A percentile compares a stretch with the other conserved stretches of the same genome.
phyloP scores from a whole-genome alignment of 2,329 filamentous ascomycete species.

The Trichoderma sp. region DNA sequence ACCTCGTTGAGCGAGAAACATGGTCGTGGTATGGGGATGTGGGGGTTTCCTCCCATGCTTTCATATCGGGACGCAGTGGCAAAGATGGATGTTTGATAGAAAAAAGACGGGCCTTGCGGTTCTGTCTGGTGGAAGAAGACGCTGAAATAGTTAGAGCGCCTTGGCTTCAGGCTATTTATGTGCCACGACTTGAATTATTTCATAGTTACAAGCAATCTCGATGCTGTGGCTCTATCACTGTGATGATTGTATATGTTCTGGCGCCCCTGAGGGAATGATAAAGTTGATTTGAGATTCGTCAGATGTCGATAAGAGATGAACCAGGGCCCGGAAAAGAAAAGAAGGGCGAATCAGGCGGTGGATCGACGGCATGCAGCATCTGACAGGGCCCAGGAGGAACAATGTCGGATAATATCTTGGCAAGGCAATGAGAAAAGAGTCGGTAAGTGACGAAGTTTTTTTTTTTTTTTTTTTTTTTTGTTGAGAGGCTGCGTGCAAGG shows the following conservation, averaged over 20 bases:
- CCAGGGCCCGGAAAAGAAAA: not conserved
- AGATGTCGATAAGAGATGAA: not conserved
- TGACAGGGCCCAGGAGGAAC: not conserved
- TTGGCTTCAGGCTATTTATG: conserved; percentile 4
- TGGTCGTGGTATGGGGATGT: not conserved
- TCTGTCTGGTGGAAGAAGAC: not conserved
- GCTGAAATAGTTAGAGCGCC: not conserved
- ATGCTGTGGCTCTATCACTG: not conserved
- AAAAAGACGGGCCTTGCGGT: not conserved
- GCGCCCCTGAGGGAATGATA: not conserved
- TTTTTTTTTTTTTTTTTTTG: not conserved
- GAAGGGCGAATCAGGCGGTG: not conserved
- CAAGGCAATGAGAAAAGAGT: not conserved
- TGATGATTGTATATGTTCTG: not conserved
- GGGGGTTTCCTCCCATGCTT: not conserved
- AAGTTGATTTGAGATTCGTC: not conserved
- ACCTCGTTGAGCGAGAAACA: not conserved
- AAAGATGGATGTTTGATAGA: not conserved
- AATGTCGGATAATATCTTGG: not conserved
- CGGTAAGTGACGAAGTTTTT: not conserved
- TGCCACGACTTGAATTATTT: conserved; percentile 4
- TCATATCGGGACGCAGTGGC: not conserved
- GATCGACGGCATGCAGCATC: not conserved
- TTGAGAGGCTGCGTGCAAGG: not conserved
- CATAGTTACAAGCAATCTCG: too few relatives aligned